phyloP scores from a whole-genome alignment of 306 rosid genomes.

The Rosa rugosa region DNA sequence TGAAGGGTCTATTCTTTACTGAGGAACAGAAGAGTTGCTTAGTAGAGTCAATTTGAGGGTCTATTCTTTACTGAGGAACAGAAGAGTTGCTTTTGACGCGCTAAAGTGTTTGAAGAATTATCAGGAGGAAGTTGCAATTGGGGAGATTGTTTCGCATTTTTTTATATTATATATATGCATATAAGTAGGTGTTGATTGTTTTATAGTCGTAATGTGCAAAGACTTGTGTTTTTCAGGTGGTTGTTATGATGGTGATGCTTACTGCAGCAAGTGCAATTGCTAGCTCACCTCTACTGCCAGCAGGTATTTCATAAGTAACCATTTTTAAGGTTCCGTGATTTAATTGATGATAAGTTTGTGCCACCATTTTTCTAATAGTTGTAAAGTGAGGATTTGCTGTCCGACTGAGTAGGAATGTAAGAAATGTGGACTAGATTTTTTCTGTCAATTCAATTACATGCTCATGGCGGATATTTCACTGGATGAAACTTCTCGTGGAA shows the following conservation, averaged over 20 bases:
- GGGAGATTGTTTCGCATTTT: neutral
- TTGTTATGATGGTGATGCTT: conserved; percentile 27
- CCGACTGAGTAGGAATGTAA: neutral
- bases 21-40: too few species aligned
- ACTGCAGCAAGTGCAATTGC: conserved; percentile 41
- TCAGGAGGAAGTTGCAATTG: neutral
- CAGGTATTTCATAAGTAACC: conserved; percentile 41
- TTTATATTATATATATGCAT: neutral
- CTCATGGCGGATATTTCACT: neutral
- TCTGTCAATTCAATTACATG: neutral
- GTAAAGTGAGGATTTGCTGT: neutral
- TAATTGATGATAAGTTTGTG: neutral
- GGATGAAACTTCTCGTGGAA: neutral
- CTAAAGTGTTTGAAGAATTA: too few species aligned
- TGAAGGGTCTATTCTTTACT: neutral
- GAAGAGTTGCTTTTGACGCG: too few species aligned
- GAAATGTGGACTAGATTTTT: neutral
- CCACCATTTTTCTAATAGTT: neutral
- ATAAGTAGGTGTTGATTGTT: neutral
- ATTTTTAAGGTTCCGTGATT: neutral
- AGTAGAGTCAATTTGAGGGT: neutral
- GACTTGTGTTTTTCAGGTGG: conserved; percentile 2
- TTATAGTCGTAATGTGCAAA: neutral
- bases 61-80: too few species aligned
- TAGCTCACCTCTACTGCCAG: conserved; percentile 32